Percentiles rank a stretch among this genome's conserved stretches.
phyloP scores from a whole-genome alignment of 202 grass and related monocot genomes.

The Cymbopogon flexuosus region DNA sequence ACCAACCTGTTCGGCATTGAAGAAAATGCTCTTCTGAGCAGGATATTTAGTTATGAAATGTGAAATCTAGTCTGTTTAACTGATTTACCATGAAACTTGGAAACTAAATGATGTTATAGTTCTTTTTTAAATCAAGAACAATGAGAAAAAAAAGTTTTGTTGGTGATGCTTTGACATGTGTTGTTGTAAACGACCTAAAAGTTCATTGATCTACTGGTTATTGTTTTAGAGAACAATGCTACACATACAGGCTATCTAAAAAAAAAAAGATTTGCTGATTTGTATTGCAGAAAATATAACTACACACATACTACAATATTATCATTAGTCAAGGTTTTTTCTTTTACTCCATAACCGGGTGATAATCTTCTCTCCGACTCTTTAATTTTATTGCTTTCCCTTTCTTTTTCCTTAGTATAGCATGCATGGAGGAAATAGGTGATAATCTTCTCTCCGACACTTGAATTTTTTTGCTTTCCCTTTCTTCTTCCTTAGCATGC shows the following conservation, averaged over 20 bases:
- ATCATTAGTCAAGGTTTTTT: not conserved
- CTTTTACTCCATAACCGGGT: not conserved
- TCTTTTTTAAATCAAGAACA: not conserved
- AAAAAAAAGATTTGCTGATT: conserved; percentile 4
- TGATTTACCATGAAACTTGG: not conserved
- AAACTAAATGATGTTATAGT: not conserved
- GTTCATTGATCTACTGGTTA: not conserved
- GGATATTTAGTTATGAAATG: not conserved
- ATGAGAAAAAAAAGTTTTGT: not conserved
- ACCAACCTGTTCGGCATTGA: not conserved
- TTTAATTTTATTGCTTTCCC: not conserved
- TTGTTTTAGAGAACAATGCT: not conserved
- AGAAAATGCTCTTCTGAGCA: not conserved
- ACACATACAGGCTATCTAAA: not conserved
- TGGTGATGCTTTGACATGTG: not conserved
- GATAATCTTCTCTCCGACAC: not conserved
- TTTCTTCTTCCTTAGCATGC: not conserved
- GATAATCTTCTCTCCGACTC: not conserved
- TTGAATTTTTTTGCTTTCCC: not conserved
- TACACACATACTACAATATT: not conserved
- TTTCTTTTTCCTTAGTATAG: not conserved
- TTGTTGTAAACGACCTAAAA: not conserved
- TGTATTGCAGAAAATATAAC: conserved; percentile 13
- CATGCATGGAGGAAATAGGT: not conserved
- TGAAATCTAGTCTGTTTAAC: not conserved